A percentile compares a stretch with the other conserved stretches of the same genome.
Evolutionary conservation across 106 monocot species (phyloP).

Genomic region (Platanthera zijinensis): DNA sequence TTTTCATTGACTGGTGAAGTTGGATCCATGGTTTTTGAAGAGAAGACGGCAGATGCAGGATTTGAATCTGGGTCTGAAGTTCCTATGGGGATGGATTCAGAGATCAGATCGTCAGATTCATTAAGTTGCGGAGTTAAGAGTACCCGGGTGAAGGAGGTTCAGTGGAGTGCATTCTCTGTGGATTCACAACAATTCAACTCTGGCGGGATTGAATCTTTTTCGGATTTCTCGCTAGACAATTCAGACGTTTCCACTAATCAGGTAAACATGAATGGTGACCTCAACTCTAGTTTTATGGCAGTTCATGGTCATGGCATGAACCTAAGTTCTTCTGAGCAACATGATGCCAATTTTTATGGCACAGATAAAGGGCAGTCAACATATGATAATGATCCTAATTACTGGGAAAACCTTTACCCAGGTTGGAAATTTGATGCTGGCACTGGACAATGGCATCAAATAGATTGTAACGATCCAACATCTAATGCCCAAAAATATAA

Average conservation of each 20-base stretch:
- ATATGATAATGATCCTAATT: background rate
- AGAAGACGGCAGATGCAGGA: background rate
- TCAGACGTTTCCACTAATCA: conserved; percentile 12
- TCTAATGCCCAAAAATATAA: conserved; percentile 14
- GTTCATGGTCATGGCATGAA: background rate
- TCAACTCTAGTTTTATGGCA: background rate
- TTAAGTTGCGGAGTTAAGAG: conserved; percentile 23
- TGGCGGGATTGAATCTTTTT: conserved; percentile 29
- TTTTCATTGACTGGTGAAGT: background rate
- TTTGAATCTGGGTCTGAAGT: background rate
- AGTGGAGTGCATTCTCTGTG: conserved; percentile 63
- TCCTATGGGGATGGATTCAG: background rate
- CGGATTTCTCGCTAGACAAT: conserved; percentile 39
- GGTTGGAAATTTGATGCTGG: conserved; percentile 81
- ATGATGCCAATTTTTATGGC: background rate
- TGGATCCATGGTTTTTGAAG: background rate
- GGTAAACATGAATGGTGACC: background rate
- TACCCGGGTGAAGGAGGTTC: conserved; percentile 62
- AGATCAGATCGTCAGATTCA: conserved; percentile 1
- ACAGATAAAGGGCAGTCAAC: conserved; percentile 1
- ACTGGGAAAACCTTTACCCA: conserved; percentile 77
- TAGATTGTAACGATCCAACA: conserved; percentile 20
- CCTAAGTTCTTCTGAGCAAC: background rate
- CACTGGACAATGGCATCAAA: conserved; percentile 58
- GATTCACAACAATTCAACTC: conserved; percentile 11